phyloP scores from a whole-genome alignment of 805 yeast species.

The Metschnikowia borealis region DNA sequence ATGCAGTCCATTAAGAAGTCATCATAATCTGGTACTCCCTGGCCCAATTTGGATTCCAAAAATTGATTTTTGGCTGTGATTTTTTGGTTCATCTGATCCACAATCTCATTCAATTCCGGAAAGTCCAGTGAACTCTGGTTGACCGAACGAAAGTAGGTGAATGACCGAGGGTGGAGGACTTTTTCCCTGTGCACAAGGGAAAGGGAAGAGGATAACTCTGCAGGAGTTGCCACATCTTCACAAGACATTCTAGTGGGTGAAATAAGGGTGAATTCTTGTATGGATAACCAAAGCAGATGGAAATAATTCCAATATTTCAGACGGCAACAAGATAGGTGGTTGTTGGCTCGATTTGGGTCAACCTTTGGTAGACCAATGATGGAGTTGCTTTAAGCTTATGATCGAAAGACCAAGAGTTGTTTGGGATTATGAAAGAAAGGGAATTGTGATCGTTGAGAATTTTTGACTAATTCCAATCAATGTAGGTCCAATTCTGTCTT shows the following conservation, averaged over 20 bases:
- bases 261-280: no score
- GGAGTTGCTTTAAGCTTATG: no score
- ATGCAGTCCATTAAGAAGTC: neutral
- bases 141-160: conserved; percentile 3
- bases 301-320: no score
- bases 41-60: neutral
- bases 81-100: conserved; percentile 6
- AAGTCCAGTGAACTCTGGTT: neutral
- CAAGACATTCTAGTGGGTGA: neutral
- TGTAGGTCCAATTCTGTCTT: no score
- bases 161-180: conserved; percentile 1
- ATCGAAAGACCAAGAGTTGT: no score
- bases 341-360: no score
- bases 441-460: no score
- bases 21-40: neutral
- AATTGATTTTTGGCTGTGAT: neutral
- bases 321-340: no score
- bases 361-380: no score
- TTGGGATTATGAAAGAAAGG: no score
- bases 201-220: conserved; percentile 1
- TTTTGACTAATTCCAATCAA: no score
- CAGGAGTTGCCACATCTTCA: conserved; percentile 6
- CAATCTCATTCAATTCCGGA: conserved; percentile 4
- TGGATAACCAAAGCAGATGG: no score
- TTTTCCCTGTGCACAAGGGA: conserved; percentile 4